Evolutionary conservation across 2,329 filamentous ascomycete genomes (phyloP).

Genomic region (Pyrenophora teres): DNA sequence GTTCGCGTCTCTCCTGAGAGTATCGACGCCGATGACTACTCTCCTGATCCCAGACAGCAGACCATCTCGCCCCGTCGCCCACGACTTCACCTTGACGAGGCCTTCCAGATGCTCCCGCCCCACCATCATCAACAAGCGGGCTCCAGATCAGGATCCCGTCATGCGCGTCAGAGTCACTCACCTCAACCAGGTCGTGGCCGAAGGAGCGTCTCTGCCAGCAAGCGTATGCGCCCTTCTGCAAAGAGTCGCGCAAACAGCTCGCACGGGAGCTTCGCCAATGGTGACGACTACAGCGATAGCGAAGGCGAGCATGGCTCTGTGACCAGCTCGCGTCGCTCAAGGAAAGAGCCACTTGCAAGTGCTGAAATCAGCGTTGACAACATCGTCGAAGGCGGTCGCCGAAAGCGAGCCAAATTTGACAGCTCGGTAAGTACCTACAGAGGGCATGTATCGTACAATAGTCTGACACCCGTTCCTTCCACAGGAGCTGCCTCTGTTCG

Average conservation of each 20-base stretch:
- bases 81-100: slow-evolving; percentile 65
- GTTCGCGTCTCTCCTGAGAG: slow-evolving; percentile 76
- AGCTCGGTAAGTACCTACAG: slow-evolving; percentile 78
- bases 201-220: slow-evolving; percentile 79
- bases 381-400: slow-evolving; percentile 93
- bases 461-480: slow-evolving; percentile 32
- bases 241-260: slow-evolving; percentile 70
- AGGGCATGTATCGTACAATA: slow-evolving; percentile 15
- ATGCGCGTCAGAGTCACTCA: slow-evolving; percentile 76
- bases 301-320: slow-evolving; percentile 79
- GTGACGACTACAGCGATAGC: slow-evolving; percentile 82
- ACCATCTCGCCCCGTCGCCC: slow-evolving; percentile 57
- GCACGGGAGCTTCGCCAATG: slow-evolving; percentile 57
- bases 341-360: slow-evolving; percentile 83
- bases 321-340: slow-evolving; percentile 71
- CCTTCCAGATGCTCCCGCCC: slow-evolving; percentile 67
- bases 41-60: slow-evolving; percentile 53
- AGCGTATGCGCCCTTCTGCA: slow-evolving; percentile 66
- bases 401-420: slow-evolving; percentile 92
- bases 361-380: slow-evolving; percentile 98
- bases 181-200: slow-evolving; percentile 70
- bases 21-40: slow-evolving; percentile 54
- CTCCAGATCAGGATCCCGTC: slow-evolving; percentile 70
- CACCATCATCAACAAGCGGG: slow-evolving; percentile 65
- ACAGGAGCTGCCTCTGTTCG: slow-evolving; percentile 94